Evolutionary conservation across 1,284 basidiomycete species (phyloP).

Genomic region (Gomphus bonarii): DNA sequence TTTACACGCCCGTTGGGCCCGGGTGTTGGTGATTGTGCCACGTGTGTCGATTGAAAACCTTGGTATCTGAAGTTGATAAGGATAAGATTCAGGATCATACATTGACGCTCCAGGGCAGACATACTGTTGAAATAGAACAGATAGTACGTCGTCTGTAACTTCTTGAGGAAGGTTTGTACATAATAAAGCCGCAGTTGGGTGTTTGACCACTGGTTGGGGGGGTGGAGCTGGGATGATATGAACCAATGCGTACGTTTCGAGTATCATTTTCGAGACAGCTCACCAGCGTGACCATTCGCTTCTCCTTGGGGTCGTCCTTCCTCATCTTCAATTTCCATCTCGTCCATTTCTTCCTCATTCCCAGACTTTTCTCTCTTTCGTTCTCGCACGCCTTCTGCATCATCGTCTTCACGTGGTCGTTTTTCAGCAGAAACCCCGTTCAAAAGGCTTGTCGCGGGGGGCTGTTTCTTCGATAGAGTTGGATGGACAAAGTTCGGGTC

Average conservation of each 20-base stretch:
- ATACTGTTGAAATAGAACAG: constrained; percentile 81
- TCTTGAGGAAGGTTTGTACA: constrained; percentile 76
- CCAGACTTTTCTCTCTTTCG: constrained; percentile 63
- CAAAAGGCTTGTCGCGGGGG: constrained; percentile 13
- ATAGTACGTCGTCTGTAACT: constrained; percentile 69
- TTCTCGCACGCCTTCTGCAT: constrained; percentile 40
- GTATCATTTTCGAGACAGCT: constrained; percentile 29
- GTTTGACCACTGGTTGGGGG: constrained; percentile 31
- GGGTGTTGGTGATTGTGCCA: constrained; percentile 55
- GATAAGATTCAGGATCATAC: constrained; percentile 10
- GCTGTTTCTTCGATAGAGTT: constrained; percentile 27
- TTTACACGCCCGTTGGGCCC: constrained; percentile 53
- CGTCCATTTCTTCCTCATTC: constrained; percentile 54
- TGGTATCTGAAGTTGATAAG: constrained; percentile 42
- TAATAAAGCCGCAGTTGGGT: constrained; percentile 53
- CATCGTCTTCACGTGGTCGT: constrained; percentile 40
- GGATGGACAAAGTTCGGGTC: constrained; percentile 68
- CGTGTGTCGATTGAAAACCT: constrained; percentile 62
- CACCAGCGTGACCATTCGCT: constrained; percentile 21
- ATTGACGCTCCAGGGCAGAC: constrained; percentile 22
- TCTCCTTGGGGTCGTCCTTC: constrained; percentile 28
- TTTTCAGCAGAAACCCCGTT: constrained; percentile 55
- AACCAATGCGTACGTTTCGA: constrained; percentile 13
- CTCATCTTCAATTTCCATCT: constrained; percentile 81
- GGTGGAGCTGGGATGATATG: constrained; percentile 29